phyloP scores from a whole-genome alignment of 1,139 yeast species.

The Lodderomyces orthopsilosis region DNA sequence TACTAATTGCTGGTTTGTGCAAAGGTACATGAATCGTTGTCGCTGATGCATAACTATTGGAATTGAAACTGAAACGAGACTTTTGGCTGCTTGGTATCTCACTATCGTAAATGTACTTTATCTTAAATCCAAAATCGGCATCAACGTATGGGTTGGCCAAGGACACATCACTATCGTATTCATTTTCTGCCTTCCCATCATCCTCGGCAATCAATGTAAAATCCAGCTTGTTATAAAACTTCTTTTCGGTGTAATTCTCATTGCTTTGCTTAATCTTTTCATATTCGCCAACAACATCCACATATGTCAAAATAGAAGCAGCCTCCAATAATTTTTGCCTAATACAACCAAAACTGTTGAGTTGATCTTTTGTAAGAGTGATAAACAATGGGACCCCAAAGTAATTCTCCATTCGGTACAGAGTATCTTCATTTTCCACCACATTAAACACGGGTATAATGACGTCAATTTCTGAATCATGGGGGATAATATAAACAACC shows the following conservation, averaged over 20 bases:
- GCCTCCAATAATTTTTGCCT: conserved; percentile 52
- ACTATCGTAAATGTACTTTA: conserved; percentile 32
- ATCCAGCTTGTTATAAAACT: conserved; percentile 29
- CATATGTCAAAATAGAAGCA: conserved; percentile 24
- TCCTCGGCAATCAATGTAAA: conserved; percentile 28
- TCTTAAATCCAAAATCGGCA: conserved; percentile 50
- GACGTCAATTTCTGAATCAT: conserved; percentile 40
- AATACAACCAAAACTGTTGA: conserved; percentile 50
- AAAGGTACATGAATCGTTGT: conserved; percentile 26
- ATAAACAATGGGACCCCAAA: conserved; percentile 81
- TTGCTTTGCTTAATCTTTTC: conserved; percentile 16
- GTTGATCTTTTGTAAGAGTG: conserved; percentile 49
- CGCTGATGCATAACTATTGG: conserved; percentile 8
- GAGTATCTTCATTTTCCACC: conserved; percentile 39
- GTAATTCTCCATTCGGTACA: conserved; percentile 33
- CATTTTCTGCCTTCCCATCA: conserved; percentile 19
- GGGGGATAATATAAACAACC: conserved; percentile 66
- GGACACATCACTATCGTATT: conserved; percentile 48
- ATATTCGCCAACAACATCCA: conserved; percentile 25
- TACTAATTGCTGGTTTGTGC: conserved; percentile 29
- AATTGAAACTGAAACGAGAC: conserved; percentile 6
- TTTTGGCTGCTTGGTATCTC: conserved; percentile 3
- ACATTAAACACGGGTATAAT: conserved; percentile 71
- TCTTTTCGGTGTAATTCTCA: conserved; percentile 16
- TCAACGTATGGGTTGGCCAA: conserved; percentile 51